Evolutionary conservation across 176 grass and related monocot species (phyloP).

Genomic region (Cenchrus fungigraminus): DNA sequence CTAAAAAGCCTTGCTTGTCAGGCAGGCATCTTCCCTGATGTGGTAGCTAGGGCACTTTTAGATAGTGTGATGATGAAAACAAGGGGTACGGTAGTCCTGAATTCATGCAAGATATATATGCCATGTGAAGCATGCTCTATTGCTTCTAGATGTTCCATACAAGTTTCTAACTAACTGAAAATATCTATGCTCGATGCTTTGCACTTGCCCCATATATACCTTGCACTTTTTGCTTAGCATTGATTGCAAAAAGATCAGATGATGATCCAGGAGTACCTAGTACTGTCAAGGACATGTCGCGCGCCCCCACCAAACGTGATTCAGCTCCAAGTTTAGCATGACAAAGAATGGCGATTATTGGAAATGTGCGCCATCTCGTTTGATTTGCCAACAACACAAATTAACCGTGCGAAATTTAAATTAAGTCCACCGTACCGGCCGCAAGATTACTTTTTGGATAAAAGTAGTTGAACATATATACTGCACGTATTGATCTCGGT

Average conservation of each 20-base stretch:
- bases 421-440: no score
- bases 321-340: no score
- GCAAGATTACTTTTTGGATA: no score
- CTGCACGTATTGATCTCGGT: no score
- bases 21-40: background rate
- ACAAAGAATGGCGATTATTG: no score
- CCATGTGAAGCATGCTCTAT: constrained; percentile 40
- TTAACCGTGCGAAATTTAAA: no score
- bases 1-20: background rate
- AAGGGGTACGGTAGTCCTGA: constrained; percentile 16
- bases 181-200: constrained; percentile 31
- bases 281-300: no score
- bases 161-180: constrained; percentile 23
- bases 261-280: no score
- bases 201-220: background rate
- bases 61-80: background rate
- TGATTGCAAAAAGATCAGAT: constrained; percentile 10
- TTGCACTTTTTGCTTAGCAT: constrained; percentile 34
- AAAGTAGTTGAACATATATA: no score
- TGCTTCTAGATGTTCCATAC: constrained; percentile 17
- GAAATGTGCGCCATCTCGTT: no score
- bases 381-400: no score
- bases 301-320: no score
- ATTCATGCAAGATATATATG: constrained; percentile 10
- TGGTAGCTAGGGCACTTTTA: background rate